A percentile compares a stretch with the other conserved stretches of the same genome.
Evolutionary conservation across 345 rosid genomes (phyloP).

Genomic region (Alliaria petiolata): DNA sequence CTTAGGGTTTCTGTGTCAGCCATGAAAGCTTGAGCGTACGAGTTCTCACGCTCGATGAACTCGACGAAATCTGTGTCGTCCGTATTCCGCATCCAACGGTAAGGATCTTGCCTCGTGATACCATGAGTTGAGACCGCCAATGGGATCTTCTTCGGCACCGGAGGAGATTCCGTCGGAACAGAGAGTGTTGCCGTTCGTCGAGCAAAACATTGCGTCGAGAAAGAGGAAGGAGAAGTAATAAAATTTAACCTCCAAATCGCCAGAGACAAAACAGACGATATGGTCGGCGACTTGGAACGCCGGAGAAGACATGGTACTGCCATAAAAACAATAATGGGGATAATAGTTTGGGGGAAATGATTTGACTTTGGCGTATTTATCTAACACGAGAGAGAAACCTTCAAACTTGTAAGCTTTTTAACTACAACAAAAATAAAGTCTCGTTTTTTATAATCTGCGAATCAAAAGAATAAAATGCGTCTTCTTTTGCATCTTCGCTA

Average conservation of each 20-base stretch:
- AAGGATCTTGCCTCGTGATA: constrained; percentile 64
- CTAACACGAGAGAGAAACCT: background rate
- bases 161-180: constrained; percentile 45
- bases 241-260: constrained; percentile 22
- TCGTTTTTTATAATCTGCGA: constrained; percentile 7
- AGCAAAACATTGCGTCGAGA: constrained; percentile 38
- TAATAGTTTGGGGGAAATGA: background rate
- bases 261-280: constrained; percentile 19
- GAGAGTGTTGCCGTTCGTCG: constrained; percentile 31
- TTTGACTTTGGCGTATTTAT: background rate
- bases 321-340: background rate
- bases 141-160: constrained; percentile 56
- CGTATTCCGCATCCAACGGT: constrained; percentile 74
- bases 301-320: constrained; percentile 35
- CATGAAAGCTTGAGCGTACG: constrained; percentile 79
- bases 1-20: constrained; percentile 57
- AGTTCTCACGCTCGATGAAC: constrained; percentile 62
- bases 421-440: background rate
- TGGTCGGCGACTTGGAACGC: constrained; percentile 25
- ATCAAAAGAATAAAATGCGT: constrained; percentile 14
- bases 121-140: constrained; percentile 55
- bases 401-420: background rate
- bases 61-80: constrained; percentile 47
- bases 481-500: constrained; percentile 19
- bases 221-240: constrained; percentile 31